Evolutionary conservation across 2,329 filamentous ascomycete genomes (phyloP), one percentile per base, ranked within the genome.

Genomic region (Emergomyces pasteurianus): DNA sequence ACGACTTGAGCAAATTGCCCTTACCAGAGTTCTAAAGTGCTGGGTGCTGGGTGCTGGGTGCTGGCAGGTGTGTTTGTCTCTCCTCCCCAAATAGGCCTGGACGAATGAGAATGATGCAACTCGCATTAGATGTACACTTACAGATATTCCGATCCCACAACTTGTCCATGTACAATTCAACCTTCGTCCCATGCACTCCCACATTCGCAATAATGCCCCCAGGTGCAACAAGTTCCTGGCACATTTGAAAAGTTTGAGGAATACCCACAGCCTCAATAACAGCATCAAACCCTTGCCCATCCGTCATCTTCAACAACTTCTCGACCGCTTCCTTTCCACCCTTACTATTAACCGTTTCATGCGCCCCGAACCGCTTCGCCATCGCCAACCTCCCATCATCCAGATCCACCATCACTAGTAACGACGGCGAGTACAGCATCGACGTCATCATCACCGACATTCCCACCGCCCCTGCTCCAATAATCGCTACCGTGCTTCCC

Each of bases 251-350:
- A 0, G 79, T 83, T 0, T 73, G 74, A 0, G 80, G 79, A 9
- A 81, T 72, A 0, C 82, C 82, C 1, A 84, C 83, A 0, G 80
- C 81, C 67, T 84, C 82, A 57, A 84, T 81, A 0, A 85, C 81
- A 0, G 79, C 74, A 61, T 85, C 81, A 63, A 80, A 83, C 0
- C 81, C 82, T 58, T 77, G 73, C 1, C 76, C 78, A n/a, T 77
- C 76, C 0, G 80, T 82, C 58, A 82, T 63, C 0, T 68, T 69
- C 65, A 73, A 73, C 1, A 82, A 72, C 2, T 66, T 64, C 10
- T 75, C 71, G 4, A 74, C 69, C 0, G 74, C 71, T 23, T 54
- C 9, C n/a, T 76, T 71, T 0, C 67, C 65, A 5, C 72, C 62
- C 2, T 65, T 66, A 21, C 76, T 74, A 63, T 79, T 73, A 23